These are phyloP conservation scores for Pochonia chlamydosporia DNA, from an alignment of 2,329 filamentous ascomycete genomes.

Conservation along the genomic window DNA sequence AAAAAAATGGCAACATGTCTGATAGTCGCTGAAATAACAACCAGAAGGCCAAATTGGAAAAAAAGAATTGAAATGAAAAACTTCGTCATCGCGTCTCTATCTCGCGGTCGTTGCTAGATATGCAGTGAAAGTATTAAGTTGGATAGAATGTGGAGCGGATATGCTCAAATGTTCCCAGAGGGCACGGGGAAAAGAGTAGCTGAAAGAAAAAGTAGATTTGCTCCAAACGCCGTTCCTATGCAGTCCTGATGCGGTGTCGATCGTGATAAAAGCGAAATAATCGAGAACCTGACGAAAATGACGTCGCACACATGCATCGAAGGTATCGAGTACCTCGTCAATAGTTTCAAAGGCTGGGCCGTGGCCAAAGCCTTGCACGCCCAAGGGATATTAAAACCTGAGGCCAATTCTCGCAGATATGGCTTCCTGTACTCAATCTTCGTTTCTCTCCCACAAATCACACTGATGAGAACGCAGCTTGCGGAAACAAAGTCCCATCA, in stretches of 20 bases:
- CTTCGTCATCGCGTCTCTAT: background rate
- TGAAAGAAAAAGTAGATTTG: background rate
- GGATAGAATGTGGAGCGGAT: background rate
- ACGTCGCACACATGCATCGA: background rate
- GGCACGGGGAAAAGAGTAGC: slow-evolving; percentile 1
- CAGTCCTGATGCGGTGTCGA: slow-evolving; percentile 7
- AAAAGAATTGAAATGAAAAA: background rate
- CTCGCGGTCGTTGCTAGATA: background rate
- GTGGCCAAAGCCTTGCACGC: slow-evolving; percentile 4
- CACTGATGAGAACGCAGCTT: background rate
- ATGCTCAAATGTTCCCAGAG: background rate
- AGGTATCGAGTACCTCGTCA: background rate
- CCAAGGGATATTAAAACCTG: background rate
- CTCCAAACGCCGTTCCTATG: slow-evolving; percentile 9
- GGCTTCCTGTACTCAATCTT: background rate
- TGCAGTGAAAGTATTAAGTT: background rate
- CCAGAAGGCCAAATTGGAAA: background rate
- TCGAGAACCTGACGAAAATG: background rate
- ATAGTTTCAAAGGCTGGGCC: background rate
- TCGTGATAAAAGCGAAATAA: background rate
- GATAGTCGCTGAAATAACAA: no score
- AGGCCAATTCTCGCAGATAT: background rate
- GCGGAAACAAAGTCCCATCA: no score
- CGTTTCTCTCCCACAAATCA: background rate
- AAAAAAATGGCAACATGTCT: no score